A percentile compares a stretch with the other conserved stretches of the same genome.
Conservation (phyloP, 331 rosid species). For the Stylosanthes scabra region DNA sequence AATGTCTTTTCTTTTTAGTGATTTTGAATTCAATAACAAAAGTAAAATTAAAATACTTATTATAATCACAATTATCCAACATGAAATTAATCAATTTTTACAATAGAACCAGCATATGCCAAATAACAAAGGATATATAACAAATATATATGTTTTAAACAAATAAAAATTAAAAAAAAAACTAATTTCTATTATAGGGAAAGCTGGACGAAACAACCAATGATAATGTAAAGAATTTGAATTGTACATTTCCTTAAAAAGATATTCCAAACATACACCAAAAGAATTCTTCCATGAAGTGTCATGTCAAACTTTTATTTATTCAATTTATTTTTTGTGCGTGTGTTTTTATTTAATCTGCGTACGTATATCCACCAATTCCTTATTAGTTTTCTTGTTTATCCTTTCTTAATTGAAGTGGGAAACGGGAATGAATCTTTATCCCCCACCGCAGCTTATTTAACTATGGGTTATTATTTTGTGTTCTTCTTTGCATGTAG, state of each 20-base stretch:
- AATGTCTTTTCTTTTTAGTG: no score
- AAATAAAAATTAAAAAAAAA: no score
- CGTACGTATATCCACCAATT: conserved; percentile 30
- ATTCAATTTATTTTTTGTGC: background rate
- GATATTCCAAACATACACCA: conserved; percentile 36
- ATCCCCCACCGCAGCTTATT: conserved; percentile 15
- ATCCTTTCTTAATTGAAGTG: conserved; percentile 13
- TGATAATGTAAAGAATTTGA: background rate
- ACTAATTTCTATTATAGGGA: background rate
- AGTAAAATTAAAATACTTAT: no score
- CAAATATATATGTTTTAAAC: no score
- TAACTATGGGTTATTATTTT: no score
- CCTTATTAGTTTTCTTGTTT: conserved; percentile 29
- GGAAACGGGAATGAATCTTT: conserved; percentile 27
- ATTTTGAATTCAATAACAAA: no score
- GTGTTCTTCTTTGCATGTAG: no score
- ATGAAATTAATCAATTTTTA: no score
- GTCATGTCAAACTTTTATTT: conserved; percentile 40
- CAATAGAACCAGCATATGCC: no score
- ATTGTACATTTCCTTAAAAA: conserved; percentile 19
- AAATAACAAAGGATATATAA: no score
- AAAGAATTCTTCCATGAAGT: conserved; percentile 42
- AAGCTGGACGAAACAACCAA: background rate
- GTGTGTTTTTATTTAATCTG: conserved; percentile 13
- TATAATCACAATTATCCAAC: no score